A percentile compares a stretch with the other conserved stretches of the same genome.
phyloP scores from a whole-genome alignment of 495 filamentous ascomycete species.

The Annulohypoxylon moriforme region DNA sequence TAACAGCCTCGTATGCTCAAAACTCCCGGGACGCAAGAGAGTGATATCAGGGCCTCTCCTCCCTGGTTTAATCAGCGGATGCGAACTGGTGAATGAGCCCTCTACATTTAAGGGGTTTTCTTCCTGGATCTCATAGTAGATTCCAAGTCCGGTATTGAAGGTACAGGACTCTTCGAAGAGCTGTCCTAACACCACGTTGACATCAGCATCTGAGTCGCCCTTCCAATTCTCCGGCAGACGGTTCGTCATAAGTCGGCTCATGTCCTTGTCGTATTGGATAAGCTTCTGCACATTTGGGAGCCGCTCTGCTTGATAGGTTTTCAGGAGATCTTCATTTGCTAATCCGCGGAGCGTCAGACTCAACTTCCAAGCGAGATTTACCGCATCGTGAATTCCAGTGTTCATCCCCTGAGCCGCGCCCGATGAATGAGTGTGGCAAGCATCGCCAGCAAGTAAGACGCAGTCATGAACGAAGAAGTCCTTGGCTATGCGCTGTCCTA shows the following conservation, averaged over 20 bases:
- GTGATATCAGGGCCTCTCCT: conserved; percentile 56
- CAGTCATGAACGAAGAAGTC: conserved; percentile 55
- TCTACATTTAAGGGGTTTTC: conserved; percentile 48
- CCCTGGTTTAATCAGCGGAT: conserved; percentile 41
- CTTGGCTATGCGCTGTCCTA: conserved; percentile 64
- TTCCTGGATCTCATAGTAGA: conserved; percentile 49
- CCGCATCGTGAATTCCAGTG: conserved; percentile 67
- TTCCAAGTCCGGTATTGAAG: conserved; percentile 59
- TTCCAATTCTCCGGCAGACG: conserved; percentile 54
- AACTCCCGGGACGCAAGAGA: conserved; percentile 56
- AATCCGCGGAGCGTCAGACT: conserved; percentile 47
- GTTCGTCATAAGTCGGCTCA: conserved; percentile 54
- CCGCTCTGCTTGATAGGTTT: conserved; percentile 56
- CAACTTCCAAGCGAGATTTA: conserved; percentile 70
- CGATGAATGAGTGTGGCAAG: conserved; percentile 69
- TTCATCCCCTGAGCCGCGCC: conserved; percentile 72
- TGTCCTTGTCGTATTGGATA: conserved; percentile 50
- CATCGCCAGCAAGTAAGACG: conserved; percentile 67
- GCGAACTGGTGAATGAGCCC: conserved; percentile 33
- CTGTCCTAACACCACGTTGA: conserved; percentile 56
- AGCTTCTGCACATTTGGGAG: conserved; percentile 51
- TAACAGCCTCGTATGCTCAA: conserved; percentile 55
- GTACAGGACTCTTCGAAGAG: conserved; percentile 55
- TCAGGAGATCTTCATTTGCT: conserved; percentile 41
- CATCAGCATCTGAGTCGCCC: conserved; percentile 55